Percentiles rank a stretch among this genome's conserved stretches.
These are phyloP conservation scores for Phycomyces blakesleeanus DNA, from an alignment of 192 early-diverging fungal genomes.

Conservation along the genomic window DNA sequence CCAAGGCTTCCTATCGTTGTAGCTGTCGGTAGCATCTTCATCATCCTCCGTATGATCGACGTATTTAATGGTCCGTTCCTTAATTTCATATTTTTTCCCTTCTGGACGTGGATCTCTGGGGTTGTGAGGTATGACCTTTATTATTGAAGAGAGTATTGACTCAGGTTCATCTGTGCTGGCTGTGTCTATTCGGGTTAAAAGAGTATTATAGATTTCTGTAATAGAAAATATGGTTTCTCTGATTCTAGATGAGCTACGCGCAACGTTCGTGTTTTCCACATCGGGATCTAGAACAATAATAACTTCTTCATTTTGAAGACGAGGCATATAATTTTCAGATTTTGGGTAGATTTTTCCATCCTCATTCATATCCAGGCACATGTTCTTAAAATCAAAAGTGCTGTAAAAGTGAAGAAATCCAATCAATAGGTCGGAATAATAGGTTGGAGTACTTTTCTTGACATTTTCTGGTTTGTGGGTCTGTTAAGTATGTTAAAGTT, in stretches of 20 bases:
- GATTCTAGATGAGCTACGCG: conserved; percentile 10
- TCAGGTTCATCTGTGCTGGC: no score
- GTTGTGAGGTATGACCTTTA: conserved; percentile 9
- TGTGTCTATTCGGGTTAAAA: neutral
- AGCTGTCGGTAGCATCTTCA: no score
- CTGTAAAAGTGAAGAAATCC: conserved; percentile 13
- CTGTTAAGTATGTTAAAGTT: neutral
- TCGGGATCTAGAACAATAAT: conserved; percentile 16
- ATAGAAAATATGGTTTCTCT: neutral
- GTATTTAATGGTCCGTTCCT: neutral
- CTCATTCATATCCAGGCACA: conserved; percentile 3
- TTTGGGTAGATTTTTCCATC: neutral
- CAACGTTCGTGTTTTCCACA: conserved; percentile 3
- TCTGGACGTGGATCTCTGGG: conserved; percentile 4
- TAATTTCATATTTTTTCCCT: conserved; percentile 1
- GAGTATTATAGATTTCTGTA: neutral
- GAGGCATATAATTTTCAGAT: neutral
- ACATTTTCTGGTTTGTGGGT: neutral
- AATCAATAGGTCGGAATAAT: conserved; percentile 6
- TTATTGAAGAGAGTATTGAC: conserved; percentile 11
- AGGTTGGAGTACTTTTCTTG: neutral
- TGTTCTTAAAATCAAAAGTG: conserved; percentile 3
- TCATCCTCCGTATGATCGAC: no score
- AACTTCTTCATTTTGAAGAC: neutral
- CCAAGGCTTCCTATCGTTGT: no score